These are phyloP conservation scores for Exophiala spinifera DNA, from an alignment of 2,329 filamentous ascomycete species.

Conservation along the genomic window DNA sequence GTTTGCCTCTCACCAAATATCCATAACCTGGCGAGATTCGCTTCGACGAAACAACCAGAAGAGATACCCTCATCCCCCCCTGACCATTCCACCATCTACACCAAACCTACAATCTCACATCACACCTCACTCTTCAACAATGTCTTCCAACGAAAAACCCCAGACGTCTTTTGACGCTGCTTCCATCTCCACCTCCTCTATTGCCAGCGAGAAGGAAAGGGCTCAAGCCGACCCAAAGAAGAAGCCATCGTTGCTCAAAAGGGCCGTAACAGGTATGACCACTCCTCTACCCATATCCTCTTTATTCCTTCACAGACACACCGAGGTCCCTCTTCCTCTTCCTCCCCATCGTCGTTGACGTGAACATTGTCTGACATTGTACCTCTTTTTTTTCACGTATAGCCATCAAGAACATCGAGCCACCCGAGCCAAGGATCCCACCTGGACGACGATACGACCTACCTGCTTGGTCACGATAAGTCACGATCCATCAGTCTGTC, in stretches of 20 bases:
- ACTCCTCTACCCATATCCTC: too few species aligned
- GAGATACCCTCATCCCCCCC: too few species aligned
- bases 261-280: slow-evolving; percentile 12
- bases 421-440: slow-evolving; percentile 18
- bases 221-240: slow-evolving; percentile 8
- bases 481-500: too few species aligned
- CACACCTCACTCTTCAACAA: background rate
- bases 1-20: too few species aligned
- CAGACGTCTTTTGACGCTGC: slow-evolving; percentile 11
- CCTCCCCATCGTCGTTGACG: too few species aligned
- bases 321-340: background rate
- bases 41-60: too few species aligned
- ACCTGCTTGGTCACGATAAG: slow-evolving; percentile 12
- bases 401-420: slow-evolving; percentile 20
- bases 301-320: too few species aligned
- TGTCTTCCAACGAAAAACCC: slow-evolving; percentile 11
- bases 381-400: background rate
- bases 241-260: slow-evolving; percentile 10
- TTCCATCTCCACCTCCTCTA: slow-evolving; percentile 12
- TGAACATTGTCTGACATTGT: background rate
- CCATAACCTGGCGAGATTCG: too few species aligned
- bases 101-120: too few species aligned
- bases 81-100: too few species aligned
- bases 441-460: slow-evolving; percentile 6
- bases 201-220: slow-evolving; percentile 16